Base-by-base conservation (phyloP, 805 yeast species). In the Naumovozyma baii region DNA sequence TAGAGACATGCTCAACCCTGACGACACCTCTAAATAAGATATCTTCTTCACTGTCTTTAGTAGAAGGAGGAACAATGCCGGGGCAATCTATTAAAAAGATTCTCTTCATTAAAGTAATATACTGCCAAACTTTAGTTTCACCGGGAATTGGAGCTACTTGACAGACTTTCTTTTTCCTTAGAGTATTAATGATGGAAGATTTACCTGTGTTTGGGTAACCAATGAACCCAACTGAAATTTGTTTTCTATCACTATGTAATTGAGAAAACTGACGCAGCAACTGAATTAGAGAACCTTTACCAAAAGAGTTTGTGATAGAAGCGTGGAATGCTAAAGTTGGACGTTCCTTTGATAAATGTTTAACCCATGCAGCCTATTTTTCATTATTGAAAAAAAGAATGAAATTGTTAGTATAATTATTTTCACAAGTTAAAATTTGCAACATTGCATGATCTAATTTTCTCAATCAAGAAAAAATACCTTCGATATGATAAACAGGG, bases 151-250 rank as follows among this genome's bases (percentile, higher is more conserved):
- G 98, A 1, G 98, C 98, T 36, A 90, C 97, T 34, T 74, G 80
- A 68, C 97, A 92, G 35, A 90, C 98, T 67, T 90, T 92, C 74
- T 92, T 92, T 62, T 80, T 79, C 59, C 96, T 78, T 52, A 90
- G 69, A 2, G 97, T 88, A 67, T 90, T 90, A 56, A 90, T 90
- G 49, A 90, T 86, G 32, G 95, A 84, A 1, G 97, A 90, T 61
- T 90, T 90, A 50, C 98, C 98, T n/a, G 96, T 83, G 59, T 90
- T 90, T 49, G 98, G 98, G 61, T 92, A 90, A 13, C 98, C 98
- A 57, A 90, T 88, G 54, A 90, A 84, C 2, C 98, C 98, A 42
- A 90, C 96, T 16, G 96, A 87, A 39, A 90, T 87, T 63, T 90
- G 98, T 60, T 87, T 83, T 65, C 96, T 80, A 60, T 90, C 98